These are phyloP conservation scores for Candida smagusa DNA, from an alignment of 1,139 yeast species.

Conservation along the genomic window DNA sequence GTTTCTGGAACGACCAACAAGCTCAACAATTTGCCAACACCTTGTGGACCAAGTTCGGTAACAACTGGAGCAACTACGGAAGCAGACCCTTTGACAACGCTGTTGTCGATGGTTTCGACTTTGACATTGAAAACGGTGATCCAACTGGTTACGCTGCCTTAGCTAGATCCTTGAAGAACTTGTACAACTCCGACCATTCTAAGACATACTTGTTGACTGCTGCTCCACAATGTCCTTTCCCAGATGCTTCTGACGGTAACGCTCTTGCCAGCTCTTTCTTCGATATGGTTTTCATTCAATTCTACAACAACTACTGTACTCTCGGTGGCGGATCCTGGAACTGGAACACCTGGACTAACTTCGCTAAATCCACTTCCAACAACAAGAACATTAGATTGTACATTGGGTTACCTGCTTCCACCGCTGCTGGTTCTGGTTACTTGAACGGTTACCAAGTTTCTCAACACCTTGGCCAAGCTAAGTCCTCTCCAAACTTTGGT, in stretches of 20 bases:
- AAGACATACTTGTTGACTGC: constrained; percentile 15
- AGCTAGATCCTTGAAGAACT: constrained; percentile 10
- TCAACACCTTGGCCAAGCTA: constrained; percentile 9
- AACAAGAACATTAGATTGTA: constrained; percentile 14
- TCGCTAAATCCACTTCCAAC: constrained; percentile 12
- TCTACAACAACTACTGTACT: constrained; percentile 18
- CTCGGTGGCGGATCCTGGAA: constrained; percentile 13
- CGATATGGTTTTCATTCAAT: constrained; percentile 17
- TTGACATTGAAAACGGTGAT: constrained; percentile 15
- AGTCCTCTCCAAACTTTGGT: constrained; percentile 13
- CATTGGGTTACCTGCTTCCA: constrained; percentile 16
- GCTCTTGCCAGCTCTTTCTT: constrained; percentile 10
- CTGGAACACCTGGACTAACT: constrained; percentile 15
- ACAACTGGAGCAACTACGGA: constrained; percentile 11
- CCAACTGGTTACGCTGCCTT: constrained; percentile 12
- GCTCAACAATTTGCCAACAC: constrained; percentile 14
- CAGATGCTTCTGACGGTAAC: constrained; percentile 15
- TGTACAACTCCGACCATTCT: constrained; percentile 11
- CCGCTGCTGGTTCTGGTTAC: constrained; percentile 9
- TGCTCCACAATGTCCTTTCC: constrained; percentile 19
- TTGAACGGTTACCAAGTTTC: constrained; percentile 5
- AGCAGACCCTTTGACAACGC: constrained; percentile 18
- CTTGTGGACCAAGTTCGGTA: constrained; percentile 18
- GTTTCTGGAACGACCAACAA: constrained; percentile 11
- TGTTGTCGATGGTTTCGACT: constrained; percentile 18